phyloP scores from a whole-genome alignment of 148 eudicot genomes.

The Tetragonia tetragonoides region DNA sequence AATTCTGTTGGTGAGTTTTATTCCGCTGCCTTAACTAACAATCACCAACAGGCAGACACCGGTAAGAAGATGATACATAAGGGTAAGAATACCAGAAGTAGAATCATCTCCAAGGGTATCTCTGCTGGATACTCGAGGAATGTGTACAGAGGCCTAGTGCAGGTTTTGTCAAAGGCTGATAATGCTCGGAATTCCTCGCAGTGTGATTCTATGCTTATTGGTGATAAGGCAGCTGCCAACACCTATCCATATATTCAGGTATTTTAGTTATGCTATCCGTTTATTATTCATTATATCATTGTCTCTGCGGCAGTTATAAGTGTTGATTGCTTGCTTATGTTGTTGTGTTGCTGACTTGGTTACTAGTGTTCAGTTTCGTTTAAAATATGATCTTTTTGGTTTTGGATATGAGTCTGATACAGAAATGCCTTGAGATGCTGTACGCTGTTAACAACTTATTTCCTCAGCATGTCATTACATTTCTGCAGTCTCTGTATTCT shows the following conservation, averaged over 20 bases:
- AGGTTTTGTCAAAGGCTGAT: conserved; percentile 73
- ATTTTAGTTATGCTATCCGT: conserved; percentile 4
- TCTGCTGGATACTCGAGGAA: too few relatives aligned
- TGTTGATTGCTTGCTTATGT: too few relatives aligned
- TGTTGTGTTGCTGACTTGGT: too few relatives aligned
- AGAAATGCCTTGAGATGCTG: not conserved
- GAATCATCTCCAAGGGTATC: too few relatives aligned
- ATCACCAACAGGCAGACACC: too few relatives aligned
- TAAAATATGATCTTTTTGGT: not conserved
- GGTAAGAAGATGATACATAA: too few relatives aligned
- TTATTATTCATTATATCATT: not conserved
- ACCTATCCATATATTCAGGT: conserved; percentile 97
- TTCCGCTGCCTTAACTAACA: too few relatives aligned
- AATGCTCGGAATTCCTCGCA: conserved; percentile 83
- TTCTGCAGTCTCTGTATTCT: not conserved
- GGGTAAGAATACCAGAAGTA: too few relatives aligned
- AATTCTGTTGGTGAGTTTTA: too few relatives aligned
- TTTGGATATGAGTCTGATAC: not conserved
- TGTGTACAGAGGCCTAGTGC: conserved; percentile 93
- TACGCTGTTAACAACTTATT: not conserved
- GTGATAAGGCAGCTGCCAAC: conserved; percentile 82
- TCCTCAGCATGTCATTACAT: too few relatives aligned
- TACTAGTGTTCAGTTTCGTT: not conserved
- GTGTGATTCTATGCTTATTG: conserved; percentile 98
- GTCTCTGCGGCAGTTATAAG: not conserved